A percentile compares a stretch with the other conserved stretches of the same genome.
These are phyloP conservation scores for Warburgia ugandensis DNA, from an alignment of 164 flowering plant genomes.

Conservation along the genomic window DNA sequence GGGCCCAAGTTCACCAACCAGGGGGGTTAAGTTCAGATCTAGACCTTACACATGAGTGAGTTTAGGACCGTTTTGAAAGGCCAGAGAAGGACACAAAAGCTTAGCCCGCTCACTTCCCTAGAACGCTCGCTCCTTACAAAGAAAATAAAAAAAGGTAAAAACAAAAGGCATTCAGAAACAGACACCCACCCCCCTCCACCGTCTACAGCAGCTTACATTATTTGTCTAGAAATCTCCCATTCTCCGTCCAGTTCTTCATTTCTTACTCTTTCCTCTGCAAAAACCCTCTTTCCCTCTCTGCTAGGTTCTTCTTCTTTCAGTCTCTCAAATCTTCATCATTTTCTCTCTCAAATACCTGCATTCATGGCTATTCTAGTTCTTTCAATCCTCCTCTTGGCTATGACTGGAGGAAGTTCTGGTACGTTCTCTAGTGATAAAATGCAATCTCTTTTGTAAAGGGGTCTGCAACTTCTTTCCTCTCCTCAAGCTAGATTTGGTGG, in stretches of 20 bases:
- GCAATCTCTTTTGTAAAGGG: background rate
- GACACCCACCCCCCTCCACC: constrained; percentile 6
- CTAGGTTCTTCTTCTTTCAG: background rate
- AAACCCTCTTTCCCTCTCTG: background rate
- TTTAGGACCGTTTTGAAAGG: background rate
- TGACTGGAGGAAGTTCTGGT: constrained; percentile 7
- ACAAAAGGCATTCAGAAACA: background rate
- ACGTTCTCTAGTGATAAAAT: background rate
- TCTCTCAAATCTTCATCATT: background rate
- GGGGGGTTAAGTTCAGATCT: too few relatives aligned
- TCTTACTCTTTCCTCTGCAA: background rate
- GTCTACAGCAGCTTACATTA: background rate
- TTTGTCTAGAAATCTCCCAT: background rate
- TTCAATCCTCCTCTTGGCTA: constrained; percentile 4
- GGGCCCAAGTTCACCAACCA: too few relatives aligned
- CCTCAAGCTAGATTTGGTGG: background rate
- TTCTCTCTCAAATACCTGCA: background rate
- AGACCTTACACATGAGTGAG: too few relatives aligned
- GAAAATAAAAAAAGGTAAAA: background rate
- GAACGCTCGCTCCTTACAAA: background rate
- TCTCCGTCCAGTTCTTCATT: background rate
- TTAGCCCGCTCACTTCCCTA: background rate
- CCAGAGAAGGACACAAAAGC: background rate
- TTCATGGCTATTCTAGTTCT: constrained; percentile 2
- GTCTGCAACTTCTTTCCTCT: background rate